Percentiles rank a stretch among this genome's conserved stretches.
phyloP scores from a whole-genome alignment of 495 filamentous ascomycete species.

The Recurvomyces mirabilis region DNA sequence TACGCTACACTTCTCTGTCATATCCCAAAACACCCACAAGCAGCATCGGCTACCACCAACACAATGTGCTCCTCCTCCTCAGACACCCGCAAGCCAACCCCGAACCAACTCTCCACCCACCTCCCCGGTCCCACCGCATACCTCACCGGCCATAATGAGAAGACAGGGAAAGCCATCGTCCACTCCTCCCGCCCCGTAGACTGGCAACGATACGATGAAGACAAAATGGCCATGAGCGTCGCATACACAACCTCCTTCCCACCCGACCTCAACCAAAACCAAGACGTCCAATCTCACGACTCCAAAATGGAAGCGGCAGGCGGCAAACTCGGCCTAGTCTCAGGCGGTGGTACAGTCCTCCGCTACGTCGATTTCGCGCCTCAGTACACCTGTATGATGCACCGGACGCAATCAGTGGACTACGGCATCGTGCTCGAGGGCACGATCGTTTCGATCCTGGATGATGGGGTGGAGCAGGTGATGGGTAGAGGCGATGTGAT shows the following conservation, averaged over 20 bases:
- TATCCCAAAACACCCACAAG: neutral
- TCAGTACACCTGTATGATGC: conserved; percentile 46
- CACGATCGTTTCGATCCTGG: conserved; percentile 47
- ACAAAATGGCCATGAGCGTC: conserved; percentile 18
- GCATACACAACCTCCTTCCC: conserved; percentile 24
- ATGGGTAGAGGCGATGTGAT: conserved; percentile 51
- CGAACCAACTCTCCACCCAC: conserved; percentile 17
- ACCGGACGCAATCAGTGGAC: conserved; percentile 62
- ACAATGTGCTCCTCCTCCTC: conserved; percentile 1
- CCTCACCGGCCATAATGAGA: conserved; percentile 19
- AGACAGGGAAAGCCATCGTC: conserved; percentile 19
- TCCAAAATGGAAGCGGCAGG: conserved; percentile 13
- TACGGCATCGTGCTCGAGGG: conserved; percentile 73
- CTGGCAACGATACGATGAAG: conserved; percentile 19
- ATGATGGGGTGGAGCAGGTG: conserved; percentile 41
- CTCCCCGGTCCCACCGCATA: conserved; percentile 23
- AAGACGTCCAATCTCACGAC: conserved; percentile 37
- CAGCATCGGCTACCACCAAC: neutral
- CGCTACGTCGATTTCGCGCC: conserved; percentile 54
- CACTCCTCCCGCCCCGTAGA: conserved; percentile 16
- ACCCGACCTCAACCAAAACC: conserved; percentile 30
- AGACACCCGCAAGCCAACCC: conserved; percentile 16
- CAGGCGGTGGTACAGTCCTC: conserved; percentile 41
- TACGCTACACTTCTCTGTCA: too few species aligned
- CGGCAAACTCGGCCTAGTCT: conserved; percentile 29